Base-by-base conservation (phyloP, 306 rosid genomes). In the Quercus robur region DNA sequence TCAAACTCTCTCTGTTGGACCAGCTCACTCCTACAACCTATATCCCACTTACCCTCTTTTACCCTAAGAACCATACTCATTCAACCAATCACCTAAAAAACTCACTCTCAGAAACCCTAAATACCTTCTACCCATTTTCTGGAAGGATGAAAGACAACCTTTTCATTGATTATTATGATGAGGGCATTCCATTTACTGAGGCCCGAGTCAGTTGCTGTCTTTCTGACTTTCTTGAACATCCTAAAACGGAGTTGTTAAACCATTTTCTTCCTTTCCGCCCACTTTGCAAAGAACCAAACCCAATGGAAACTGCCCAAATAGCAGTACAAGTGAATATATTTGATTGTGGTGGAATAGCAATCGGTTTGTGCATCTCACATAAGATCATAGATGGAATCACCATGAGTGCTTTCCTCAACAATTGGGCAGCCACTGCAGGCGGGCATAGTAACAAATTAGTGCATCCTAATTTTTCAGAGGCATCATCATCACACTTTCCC, bases 341-440 rank as follows among this genome's bases (percentile, higher is more conserved):
- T 18, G 55, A 74, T 21, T 91, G 95, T 73, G 90, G 92, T 59
- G 91, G 92, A 55, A 68, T 87, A 71, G 87, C 91, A 23, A 67
- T 91, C 26, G 90, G 86, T 0, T n/a, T 79, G 28, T 84, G 88
- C 56, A 63, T 75, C 23, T 86, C 83, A n/a, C 91, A 91, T 79
- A 91, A 82, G 17, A 19, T 78, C 4, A 33, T 76, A n/a, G 93
- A 91, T 77, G 91, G 86, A 30, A 18, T 35, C 4, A 77, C 91
- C 5, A 15, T 75, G 6, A 51, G 80, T 23, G 3, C 56, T 15
- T 79, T 91, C 56, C 54, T 91, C 70, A 73, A 75, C 41, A 80
- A 84, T 1, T 91, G 94, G 92, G 71, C 81, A 10, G 23, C 90
- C 3, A 71, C 82, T 25, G 70, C 70, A 30, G 66, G 75, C 14